Base-by-base conservation (phyloP, 2,329 filamentous ascomycete genomes). In the Grosmannia clavigera region DNA sequence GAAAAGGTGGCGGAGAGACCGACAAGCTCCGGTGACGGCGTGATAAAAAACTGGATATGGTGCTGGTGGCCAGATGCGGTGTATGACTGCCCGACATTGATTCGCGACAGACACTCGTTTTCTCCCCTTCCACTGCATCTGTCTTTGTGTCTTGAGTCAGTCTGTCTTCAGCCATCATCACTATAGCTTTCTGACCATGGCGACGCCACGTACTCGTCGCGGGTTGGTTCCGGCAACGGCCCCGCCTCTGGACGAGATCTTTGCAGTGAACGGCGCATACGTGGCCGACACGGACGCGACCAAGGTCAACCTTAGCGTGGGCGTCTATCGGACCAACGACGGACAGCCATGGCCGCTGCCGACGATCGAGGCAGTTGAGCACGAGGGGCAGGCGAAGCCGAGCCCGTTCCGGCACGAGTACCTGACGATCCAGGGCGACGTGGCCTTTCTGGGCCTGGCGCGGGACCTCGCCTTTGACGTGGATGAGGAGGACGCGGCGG, bases 331-430 rank as follows among this genome's bases (percentile, higher is more conserved):
- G 71, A 92, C 95, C 70, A 81, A 97, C 76, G 87, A 92, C 71
- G 92, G 90, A 63, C 96, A 96, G 78, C 94, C 94, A 3, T 99
- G 94, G 92, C 85, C 97, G 63, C 76, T 99, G 64, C 92, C 94
- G 27, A 92, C 96, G 2, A 92, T 97, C 62, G 94, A 90, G 78
- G 48, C 10, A 33, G 58, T 54, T 27, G 48, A 50, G 31, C 53
- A 59, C 43, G 61, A 61, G 50, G 60, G 61, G 57, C 31, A 59
- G 6, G 16, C 33, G 11, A 3, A 29, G 53, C n/a, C 33, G 19
- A 58, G 25, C 50, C 57, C 7, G 35, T 50, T 61, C 3, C 66
- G 68, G 0, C 92, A 97, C 80, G 94, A 99, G 81, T 99, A 97
- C 76, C 89, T 95, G 62, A 92, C 92, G 62, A 99, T 99, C 72